Conservation (phyloP, 2,329 filamentous ascomycete species). For the Colletotrichum orbiculare region DNA sequence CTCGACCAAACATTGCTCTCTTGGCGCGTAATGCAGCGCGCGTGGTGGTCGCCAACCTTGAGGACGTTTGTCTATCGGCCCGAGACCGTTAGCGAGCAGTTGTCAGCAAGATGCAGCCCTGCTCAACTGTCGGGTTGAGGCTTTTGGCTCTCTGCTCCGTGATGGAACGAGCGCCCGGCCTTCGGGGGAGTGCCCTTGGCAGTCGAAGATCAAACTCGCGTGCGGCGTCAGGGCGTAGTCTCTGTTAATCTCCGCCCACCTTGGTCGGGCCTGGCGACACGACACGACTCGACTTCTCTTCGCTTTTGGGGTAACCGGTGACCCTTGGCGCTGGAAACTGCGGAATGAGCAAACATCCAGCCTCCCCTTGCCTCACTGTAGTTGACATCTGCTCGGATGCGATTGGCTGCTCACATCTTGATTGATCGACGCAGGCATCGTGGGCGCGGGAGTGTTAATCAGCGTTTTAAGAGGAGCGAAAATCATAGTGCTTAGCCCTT, state of each 20-base stretch:
- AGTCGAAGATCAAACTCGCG: conserved; percentile 32
- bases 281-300: too few relatives aligned
- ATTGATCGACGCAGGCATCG: conserved; percentile 32
- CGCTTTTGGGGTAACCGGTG: not conserved
- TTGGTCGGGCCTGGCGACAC: conserved; percentile 4
- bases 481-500: not conserved
- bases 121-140: not conserved
- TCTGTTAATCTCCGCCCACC: not conserved
- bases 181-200: conserved; percentile 17
- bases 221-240: conserved; percentile 28
- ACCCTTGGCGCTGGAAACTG: not conserved
- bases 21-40: conserved; percentile 18
- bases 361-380: conserved; percentile 6
- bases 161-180: not conserved
- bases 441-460: conserved; percentile 28
- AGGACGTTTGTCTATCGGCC: too few relatives aligned
- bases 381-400: conserved; percentile 2
- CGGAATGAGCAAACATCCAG: not conserved
- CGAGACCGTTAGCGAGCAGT: too few relatives aligned
- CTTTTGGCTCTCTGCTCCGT: not conserved
- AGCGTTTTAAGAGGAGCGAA: not conserved
- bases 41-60: not conserved
- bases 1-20: conserved; percentile 3
- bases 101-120: too few relatives aligned
- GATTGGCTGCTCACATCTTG: conserved; percentile 21